A percentile compares a stretch with the other conserved stretches of the same genome.
phyloP scores from a whole-genome alignment of 2,329 filamentous ascomycete species.

The Cordyceps tenuipes region DNA sequence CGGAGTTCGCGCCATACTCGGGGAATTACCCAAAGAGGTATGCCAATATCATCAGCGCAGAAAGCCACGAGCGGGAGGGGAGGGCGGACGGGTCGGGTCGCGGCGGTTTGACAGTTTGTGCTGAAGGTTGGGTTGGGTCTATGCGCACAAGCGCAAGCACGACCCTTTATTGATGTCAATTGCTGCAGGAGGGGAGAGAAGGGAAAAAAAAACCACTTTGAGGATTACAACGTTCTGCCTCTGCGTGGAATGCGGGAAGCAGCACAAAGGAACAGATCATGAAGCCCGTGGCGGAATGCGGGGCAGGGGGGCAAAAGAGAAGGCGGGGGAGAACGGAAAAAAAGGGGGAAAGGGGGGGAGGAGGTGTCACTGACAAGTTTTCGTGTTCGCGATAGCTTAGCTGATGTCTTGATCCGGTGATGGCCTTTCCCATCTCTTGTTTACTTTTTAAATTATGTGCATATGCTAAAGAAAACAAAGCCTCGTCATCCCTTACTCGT shows the following conservation, averaged over 20 bases:
- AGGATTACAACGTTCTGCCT: neutral
- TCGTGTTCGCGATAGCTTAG: neutral
- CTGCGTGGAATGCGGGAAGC: constrained; percentile 1
- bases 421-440: neutral
- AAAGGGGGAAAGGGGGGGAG: neutral
- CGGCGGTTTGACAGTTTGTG: neutral
- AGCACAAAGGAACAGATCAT: neutral
- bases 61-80: neutral
- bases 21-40: neutral
- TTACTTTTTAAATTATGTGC: constrained; percentile 4
- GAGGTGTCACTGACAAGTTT: too few species aligned
- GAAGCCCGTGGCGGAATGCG: neutral
- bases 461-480: constrained; percentile 3
- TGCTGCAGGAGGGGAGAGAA: neutral
- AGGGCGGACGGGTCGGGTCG: neutral
- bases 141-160: neutral
- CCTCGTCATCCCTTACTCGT: neutral
- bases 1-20: neutral
- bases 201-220: neutral
- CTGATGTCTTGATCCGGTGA: neutral
- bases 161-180: neutral
- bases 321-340: neutral
- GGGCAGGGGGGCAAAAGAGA: neutral
- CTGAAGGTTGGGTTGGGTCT: neutral
- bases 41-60: neutral